Conservation (phyloP, 148 eudicot genomes). For the Spergularia marina region DNA sequence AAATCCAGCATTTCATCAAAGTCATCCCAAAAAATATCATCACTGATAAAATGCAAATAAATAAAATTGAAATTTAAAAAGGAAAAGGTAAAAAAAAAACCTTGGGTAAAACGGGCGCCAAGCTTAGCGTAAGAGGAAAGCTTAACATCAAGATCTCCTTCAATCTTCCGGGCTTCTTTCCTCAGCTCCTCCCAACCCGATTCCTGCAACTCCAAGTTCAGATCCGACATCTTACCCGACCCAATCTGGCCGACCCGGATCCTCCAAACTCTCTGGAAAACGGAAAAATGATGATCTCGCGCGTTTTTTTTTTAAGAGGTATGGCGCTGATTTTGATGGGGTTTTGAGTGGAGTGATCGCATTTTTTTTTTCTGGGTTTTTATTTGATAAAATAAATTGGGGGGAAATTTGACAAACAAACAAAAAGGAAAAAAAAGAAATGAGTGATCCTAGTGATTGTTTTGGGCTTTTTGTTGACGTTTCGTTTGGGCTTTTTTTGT, state of each 20-base stretch:
- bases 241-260: background rate
- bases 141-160: constrained; percentile 94
- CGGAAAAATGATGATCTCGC: background rate
- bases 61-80: background rate
- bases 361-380: background rate
- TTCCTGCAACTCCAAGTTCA: constrained; percentile 63
- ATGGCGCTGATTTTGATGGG: background rate
- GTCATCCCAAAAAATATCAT: background rate
- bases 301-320: background rate
- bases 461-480: too few relatives aligned
- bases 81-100: background rate
- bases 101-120: constrained; percentile 66
- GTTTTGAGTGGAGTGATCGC: background rate
- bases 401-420: too few relatives aligned
- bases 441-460: too few relatives aligned
- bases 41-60: background rate
- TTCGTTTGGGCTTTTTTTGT: too few relatives aligned
- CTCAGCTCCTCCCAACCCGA: constrained; percentile 97
- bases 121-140: constrained; percentile 93
- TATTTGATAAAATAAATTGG: too few relatives aligned
- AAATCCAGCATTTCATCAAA: background rate
- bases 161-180: constrained; percentile 87
- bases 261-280: background rate
- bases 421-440: too few relatives aligned
- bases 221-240: constrained; percentile 36